Conservation (phyloP, 371 early-diverging fungal genomes). For the Encephalitozoon romaleae region DNA sequence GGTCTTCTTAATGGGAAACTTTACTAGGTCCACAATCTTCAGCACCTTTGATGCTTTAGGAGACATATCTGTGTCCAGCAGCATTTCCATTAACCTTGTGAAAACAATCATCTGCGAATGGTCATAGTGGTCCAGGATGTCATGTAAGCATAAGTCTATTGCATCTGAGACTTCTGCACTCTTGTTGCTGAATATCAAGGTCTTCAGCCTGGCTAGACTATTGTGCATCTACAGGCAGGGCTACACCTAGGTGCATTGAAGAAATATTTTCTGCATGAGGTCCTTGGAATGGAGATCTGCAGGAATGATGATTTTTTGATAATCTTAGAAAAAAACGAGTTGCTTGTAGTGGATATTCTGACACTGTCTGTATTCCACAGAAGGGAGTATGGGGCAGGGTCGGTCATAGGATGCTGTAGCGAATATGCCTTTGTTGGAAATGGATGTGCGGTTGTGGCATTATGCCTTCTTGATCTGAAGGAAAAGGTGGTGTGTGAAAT, state of each 20-base stretch:
- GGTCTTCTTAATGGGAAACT: constrained; percentile 34
- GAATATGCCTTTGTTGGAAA: neutral
- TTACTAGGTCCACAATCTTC: constrained; percentile 19
- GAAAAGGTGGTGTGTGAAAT: neutral
- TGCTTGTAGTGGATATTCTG: neutral
- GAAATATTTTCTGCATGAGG: neutral
- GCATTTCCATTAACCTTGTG: neutral
- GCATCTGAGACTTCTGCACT: neutral
- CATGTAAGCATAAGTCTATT: neutral
- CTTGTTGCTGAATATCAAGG: neutral
- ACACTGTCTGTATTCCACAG: neutral
- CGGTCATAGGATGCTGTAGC: neutral
- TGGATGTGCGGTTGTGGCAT: neutral
- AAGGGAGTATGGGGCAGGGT: neutral
- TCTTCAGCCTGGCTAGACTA: neutral
- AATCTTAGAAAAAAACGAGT: neutral
- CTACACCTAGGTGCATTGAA: neutral
- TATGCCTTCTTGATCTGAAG: neutral
- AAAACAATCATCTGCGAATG: neutral
- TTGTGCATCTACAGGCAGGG: neutral
- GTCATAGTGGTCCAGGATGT: neutral
- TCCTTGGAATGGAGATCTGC: neutral
- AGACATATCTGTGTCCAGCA: neutral
- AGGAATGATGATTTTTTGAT: neutral
- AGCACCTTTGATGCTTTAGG: neutral